Base-by-base conservation (phyloP, 495 filamentous ascomycete species). In the Podospora didyma region DNA sequence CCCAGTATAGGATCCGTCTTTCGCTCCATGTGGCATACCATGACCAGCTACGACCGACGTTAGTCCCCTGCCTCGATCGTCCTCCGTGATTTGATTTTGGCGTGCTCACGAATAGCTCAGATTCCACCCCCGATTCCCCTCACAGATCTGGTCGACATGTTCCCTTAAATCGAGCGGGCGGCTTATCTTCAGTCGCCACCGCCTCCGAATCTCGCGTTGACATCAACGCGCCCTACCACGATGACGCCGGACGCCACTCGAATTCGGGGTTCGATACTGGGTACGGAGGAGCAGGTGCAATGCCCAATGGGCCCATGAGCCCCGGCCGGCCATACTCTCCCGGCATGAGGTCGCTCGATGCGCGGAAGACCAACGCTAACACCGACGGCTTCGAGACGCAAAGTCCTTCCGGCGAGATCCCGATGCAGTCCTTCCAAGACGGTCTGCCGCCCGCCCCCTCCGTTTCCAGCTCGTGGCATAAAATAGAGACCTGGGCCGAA, bases 401-500 rank as follows among this genome's bases (percentile, higher is more conserved):
- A 54, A 84, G 82, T 49, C 75, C 82, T 22, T 70, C 81, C 10
- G 87, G 88, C 19, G 92, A 96, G 70, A 97, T 99, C 54, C 92
- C 92, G 54, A 92, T 99, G 87, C 95, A 97, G 73, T 89, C 89
- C 49, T 99, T 99, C 74, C 83, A 86, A 35, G 90, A 97, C 59
- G 94, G 94, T 48, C 82, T 88, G 20, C 92, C 94, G 0, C 94
- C 95, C 12, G 83, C 94, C 5, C 94, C 94, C 2, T 90, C 94
- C 11, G 86, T 96, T 12, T 59, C 70, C 52, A 92, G 96, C 75
- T 94, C 92, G 22, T 99, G 94, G 94, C 83, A 80, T 62, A 87
- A 90, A 70, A 96, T 99, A 60, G 92, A 97, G 66, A 81, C 79
- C 19, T 99, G 95, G 95, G 80, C 88, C 51, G 95, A 97, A 62